Conservation (phyloP, 2,329 filamentous ascomycete genomes). For the Arthrobotrys conoides region DNA sequence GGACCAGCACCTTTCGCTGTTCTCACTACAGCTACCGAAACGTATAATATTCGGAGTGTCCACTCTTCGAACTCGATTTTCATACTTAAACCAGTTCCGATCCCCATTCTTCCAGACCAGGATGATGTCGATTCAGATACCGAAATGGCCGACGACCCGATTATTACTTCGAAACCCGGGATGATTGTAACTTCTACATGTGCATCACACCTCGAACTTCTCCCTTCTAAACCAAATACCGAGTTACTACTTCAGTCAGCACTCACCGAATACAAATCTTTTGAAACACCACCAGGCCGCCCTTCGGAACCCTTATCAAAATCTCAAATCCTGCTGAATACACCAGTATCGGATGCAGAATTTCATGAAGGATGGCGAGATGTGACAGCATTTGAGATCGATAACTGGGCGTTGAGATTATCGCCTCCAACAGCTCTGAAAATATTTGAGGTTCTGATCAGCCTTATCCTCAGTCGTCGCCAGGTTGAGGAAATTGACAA, state of each 20-base stretch:
- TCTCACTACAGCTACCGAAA: slow-evolving; percentile 63
- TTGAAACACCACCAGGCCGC: slow-evolving; percentile 9
- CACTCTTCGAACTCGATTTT: slow-evolving; percentile 64
- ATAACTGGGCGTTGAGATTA: slow-evolving; percentile 37
- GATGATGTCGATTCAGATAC: slow-evolving; percentile 48
- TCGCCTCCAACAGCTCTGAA: slow-evolving; percentile 26
- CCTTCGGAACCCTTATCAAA: slow-evolving; percentile 37
- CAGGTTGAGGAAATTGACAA: slow-evolving; percentile 10
- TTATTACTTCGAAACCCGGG: slow-evolving; percentile 40
- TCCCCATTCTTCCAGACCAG: slow-evolving; percentile 39
- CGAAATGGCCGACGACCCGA: slow-evolving; percentile 40
- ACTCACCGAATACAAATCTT: slow-evolving; percentile 45
- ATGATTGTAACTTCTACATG: slow-evolving; percentile 62
- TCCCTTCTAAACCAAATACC: slow-evolving; percentile 59
- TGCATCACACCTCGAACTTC: slow-evolving; percentile 62
- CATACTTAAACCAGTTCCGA: slow-evolving; percentile 62
- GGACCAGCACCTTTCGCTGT: slow-evolving; percentile 59
- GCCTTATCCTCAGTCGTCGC: slow-evolving; percentile 29
- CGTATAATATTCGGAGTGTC: slow-evolving; percentile 63
- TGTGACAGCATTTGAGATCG: slow-evolving; percentile 60
- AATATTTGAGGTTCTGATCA: slow-evolving; percentile 19
- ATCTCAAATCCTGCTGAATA: slow-evolving; percentile 29
- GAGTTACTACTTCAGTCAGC: slow-evolving; percentile 41
- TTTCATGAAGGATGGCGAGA: slow-evolving; percentile 61
- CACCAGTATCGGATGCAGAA: slow-evolving; percentile 62